Conservation (phyloP, 1,139 yeast genomes). For the Pichia sp. region DNA sequence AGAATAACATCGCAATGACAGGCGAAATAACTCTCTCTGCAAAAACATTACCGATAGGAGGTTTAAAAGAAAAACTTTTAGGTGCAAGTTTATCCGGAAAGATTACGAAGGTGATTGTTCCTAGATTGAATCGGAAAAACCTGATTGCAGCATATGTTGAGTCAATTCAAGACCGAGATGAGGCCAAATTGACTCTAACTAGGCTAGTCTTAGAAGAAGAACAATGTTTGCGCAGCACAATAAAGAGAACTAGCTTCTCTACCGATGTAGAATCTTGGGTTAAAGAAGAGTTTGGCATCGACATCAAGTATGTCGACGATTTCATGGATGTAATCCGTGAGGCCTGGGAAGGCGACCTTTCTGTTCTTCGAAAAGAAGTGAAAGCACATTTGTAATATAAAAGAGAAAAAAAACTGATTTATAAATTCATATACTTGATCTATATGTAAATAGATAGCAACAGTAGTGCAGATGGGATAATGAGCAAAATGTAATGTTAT, state of each 20-base stretch:
- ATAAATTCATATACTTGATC: neutral
- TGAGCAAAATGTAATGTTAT: neutral
- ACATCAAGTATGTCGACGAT: constrained; percentile 63
- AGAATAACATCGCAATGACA: constrained; percentile 78
- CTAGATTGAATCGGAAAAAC: constrained; percentile 67
- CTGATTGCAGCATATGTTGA: constrained; percentile 48
- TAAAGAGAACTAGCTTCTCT: constrained; percentile 27
- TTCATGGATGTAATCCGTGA: constrained; percentile 70
- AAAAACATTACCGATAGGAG: constrained; percentile 84
- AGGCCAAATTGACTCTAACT: constrained; percentile 28
- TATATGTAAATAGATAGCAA: neutral
- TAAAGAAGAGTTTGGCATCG: constrained; percentile 49
- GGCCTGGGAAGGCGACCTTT: constrained; percentile 56
- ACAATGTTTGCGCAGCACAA: constrained; percentile 18
- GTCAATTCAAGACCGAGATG: constrained; percentile 27
- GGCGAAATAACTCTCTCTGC: constrained; percentile 91
- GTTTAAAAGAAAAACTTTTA: constrained; percentile 75
- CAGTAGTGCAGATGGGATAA: neutral
- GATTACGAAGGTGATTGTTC: constrained; percentile 59
- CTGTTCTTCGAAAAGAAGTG: constrained; percentile 17
- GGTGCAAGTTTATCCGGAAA: constrained; percentile 79
- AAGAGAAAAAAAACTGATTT: neutral
- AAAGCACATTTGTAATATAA: constrained; percentile 11
- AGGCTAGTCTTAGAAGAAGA: constrained; percentile 30
- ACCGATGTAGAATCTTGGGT: constrained; percentile 46